Evolutionary conservation across 768 basidiomycete genomes (phyloP), one percentile per base, ranked within the genome.

Genomic region (Atractiella rhizophila): DNA sequence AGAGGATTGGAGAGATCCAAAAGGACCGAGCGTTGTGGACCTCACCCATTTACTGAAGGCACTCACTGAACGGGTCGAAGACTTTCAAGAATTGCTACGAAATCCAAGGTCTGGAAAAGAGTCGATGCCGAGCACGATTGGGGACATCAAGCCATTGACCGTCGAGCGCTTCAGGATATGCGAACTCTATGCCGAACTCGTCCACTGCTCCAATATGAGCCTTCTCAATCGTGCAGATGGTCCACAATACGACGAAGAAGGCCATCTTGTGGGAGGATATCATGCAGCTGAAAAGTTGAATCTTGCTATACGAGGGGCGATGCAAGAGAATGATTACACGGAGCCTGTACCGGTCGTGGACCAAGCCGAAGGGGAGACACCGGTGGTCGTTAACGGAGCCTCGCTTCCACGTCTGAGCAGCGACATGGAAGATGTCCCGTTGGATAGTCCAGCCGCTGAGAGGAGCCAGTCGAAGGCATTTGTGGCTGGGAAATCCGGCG

Each of bases 191-290:
- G 91, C 88, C 16, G 91, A 98, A 56, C 70, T 98, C 5, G 63
- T 96, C 20, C 91, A 98, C 55, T 91, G 85, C 57, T 96, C 91
- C 15, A 96, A 91, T 54, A 96, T 98, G 88, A 74, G 79, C 5
- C 68, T 96, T 19, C 65, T 96, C 21, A 96, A 96, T 56, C 79
- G 91, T 9, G 72, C 75, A 35, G 72, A 67, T 21, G 68, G 70
- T 34, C 65, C 69, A 19, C 62, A 73, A n/a, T 85, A 82, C 57
- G 80, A 81, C 53, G 62, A 64, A 1, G 71, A 80, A 39, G 88
- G 88, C 16, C 70, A 79, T 21, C 60, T 98, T 31, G 71, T 74
- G 49, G 83, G 83, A n/a, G 86, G n/a, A n/a, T 39, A 12, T 30
- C 29, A 18, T 30, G 18, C 29, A 18, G 18, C 12, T 30, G n/a